Evolutionary conservation across 2,329 filamentous ascomycete genomes (phyloP), one percentile per base, ranked within the genome.

Genomic region (Xylaria sp.): DNA sequence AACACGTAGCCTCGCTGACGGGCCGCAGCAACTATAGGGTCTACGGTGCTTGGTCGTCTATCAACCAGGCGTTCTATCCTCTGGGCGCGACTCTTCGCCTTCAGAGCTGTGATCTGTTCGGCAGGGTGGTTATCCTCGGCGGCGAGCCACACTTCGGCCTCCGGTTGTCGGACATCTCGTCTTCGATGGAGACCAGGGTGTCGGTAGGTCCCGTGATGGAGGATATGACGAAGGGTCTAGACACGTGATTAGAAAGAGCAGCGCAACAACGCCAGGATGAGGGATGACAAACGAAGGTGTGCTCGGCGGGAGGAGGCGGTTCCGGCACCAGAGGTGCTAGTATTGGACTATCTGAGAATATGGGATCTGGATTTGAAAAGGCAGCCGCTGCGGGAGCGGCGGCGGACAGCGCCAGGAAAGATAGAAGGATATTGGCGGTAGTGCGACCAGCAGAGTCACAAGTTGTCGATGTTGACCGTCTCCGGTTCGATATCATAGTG

Each of bases 171-270:
- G 39, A 98, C 84, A 79, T 98, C 94, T 70, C 91, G 85, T 74
- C 89, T 90, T 67, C 91, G 87, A 80, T 98, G 93, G 18, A 98
- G 87, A 5, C 86, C 81, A 2, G 94, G 94, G 74, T 97, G 89
- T 74, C 87, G 84, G 80, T 95, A 88, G 50, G 93, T 92, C 67
- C 95, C 95, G 82, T 97, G 94, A 79, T 98, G 94, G 82, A 93
- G 96, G 76, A 98, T 91, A 81, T 99, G 95, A 76, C 94, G 91
- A 66, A 99, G 88, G 87, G 79, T 75, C 73, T 73, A 60, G 48
- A 18, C n/a, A n/a, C 15, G 54, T 60, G 1, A 65, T 73, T 67
- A 73, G 70, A 23, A 13, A 23, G 25, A 23, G 18, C 20, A 23
- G 18, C 37, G 28, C 39, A 50, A 9, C 25, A 39, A 39, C 59